These are phyloP conservation scores for Chalaropsis thielavioides DNA, from an alignment of 2,329 filamentous ascomycete genomes.

Conservation along the genomic window DNA sequence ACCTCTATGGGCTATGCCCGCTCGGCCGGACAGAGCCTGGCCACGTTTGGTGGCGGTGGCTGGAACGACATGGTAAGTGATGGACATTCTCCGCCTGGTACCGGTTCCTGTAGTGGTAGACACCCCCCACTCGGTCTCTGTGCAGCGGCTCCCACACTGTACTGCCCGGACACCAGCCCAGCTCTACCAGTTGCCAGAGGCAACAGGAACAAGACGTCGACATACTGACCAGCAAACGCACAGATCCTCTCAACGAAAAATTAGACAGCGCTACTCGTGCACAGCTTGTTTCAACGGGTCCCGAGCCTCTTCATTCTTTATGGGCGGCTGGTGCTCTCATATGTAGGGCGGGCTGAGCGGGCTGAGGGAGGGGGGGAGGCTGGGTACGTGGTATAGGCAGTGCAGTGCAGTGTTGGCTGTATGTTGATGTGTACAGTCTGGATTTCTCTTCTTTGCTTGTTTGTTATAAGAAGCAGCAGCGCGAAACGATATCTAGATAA, in stretches of 20 bases:
- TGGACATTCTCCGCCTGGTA: neutral
- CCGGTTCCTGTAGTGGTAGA: too few species aligned
- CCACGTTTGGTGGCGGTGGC: slow-evolving; percentile 59
- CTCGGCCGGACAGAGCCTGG: slow-evolving; percentile 52
- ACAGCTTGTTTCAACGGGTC: neutral
- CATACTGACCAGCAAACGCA: neutral
- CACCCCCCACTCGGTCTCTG: too few species aligned
- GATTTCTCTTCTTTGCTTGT: neutral
- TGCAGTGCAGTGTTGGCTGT: neutral
- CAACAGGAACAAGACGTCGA: too few species aligned
- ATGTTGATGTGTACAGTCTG: neutral
- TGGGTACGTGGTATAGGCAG: neutral
- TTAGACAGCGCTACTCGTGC: neutral
- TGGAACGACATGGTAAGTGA: slow-evolving; percentile 66
- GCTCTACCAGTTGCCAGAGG: too few species aligned
- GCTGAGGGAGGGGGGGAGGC: too few species aligned
- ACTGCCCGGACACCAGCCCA: too few species aligned
- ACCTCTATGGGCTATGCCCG: slow-evolving; percentile 54
- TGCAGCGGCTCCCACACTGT: too few species aligned
- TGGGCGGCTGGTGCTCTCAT: neutral
- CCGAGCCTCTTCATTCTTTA: neutral
- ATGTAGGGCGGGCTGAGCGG: too few species aligned
- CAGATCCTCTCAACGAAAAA: slow-evolving; percentile 7
- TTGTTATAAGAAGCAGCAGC: neutral
- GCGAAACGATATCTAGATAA: neutral